These are phyloP conservation scores for Saturnispora silvae DNA, from an alignment of 805 yeast genomes.

Conservation along the genomic window DNA sequence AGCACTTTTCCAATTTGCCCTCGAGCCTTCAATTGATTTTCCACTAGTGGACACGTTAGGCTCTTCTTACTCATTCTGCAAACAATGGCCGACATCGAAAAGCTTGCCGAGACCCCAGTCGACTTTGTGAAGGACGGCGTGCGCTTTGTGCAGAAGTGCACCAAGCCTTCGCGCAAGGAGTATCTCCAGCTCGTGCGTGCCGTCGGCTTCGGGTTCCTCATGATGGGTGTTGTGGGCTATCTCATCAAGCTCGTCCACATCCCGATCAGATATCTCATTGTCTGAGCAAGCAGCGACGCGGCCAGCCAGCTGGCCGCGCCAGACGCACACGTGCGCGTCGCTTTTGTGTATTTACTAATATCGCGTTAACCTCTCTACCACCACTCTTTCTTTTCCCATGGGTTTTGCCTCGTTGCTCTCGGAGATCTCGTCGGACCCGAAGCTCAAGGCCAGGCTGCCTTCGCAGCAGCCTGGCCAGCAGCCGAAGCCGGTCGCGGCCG, in stretches of 20 bases:
- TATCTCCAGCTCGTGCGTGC: slow-evolving; percentile 84
- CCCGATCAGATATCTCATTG: slow-evolving; percentile 93
- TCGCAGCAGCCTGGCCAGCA: background rate
- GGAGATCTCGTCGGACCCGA: slow-evolving; percentile 21
- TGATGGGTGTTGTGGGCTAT: slow-evolving; percentile 97
- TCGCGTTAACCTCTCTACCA: background rate
- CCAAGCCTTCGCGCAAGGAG: slow-evolving; percentile 87
- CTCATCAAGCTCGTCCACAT: slow-evolving; percentile 89
- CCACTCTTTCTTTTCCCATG: slow-evolving; percentile 5
- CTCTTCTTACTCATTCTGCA: background rate
- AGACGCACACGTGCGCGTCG: too few species aligned
- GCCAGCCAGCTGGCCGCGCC: too few species aligned
- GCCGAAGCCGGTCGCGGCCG: slow-evolving; percentile 8
- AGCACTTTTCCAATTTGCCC: background rate
- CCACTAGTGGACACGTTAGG: background rate
- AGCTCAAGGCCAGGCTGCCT: slow-evolving; percentile 1
- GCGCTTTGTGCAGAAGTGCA: slow-evolving; percentile 81
- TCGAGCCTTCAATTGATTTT: background rate
- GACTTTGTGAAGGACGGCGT: slow-evolving; percentile 89
- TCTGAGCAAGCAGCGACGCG: slow-evolving; percentile 44
- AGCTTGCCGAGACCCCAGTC: slow-evolving; percentile 73
- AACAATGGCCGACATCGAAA: slow-evolving; percentile 41
- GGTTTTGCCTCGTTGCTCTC: slow-evolving; percentile 20
- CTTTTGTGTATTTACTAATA: too few species aligned
- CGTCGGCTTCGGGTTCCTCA: slow-evolving; percentile 91